Percentiles rank a stretch among this genome's conserved stretches.
Evolutionary conservation across 306 rosid genomes (phyloP).

Genomic region (Glycine latifolia): DNA sequence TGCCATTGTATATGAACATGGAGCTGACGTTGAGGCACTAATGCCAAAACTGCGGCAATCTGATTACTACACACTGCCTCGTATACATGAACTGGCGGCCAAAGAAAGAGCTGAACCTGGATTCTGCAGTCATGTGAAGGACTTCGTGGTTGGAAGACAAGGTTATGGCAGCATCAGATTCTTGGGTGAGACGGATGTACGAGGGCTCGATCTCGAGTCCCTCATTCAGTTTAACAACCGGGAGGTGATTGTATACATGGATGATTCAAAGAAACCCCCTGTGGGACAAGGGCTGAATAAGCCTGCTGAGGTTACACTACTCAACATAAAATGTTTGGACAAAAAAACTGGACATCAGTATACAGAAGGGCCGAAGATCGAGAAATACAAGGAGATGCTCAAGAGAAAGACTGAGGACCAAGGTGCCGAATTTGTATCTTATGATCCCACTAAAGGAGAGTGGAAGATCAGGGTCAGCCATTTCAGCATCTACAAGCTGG

Average conservation of each 20-base stretch:
- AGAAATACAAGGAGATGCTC: conserved; percentile 91
- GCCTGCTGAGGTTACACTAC: conserved; percentile 96
- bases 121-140: conserved; percentile 83
- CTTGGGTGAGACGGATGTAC: conserved; percentile 89
- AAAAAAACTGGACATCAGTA: conserved; percentile 76
- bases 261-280: conserved; percentile 91
- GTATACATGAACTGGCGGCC: conserved; percentile 92
- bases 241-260: conserved; percentile 94
- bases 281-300: conserved; percentile 98
- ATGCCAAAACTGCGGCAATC: conserved; percentile 94
- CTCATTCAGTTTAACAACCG: conserved; percentile 89
- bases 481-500: conserved; percentile 73
- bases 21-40: conserved; percentile 93
- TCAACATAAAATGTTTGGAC: conserved; percentile 86
- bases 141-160: conserved; percentile 90
- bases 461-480: conserved; percentile 94
- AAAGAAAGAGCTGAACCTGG: conserved; percentile 98
- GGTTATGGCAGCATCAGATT: conserved; percentile 93
- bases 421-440: conserved; percentile 88
- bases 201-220: conserved; percentile 90
- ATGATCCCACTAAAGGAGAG: conserved; percentile 80
- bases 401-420: conserved; percentile 91
- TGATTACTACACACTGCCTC: conserved; percentile 92
- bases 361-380: conserved; percentile 79
- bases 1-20: conserved; percentile 95